Conservation (phyloP, 306 rosid genomes). For the Glycine soja region DNA sequence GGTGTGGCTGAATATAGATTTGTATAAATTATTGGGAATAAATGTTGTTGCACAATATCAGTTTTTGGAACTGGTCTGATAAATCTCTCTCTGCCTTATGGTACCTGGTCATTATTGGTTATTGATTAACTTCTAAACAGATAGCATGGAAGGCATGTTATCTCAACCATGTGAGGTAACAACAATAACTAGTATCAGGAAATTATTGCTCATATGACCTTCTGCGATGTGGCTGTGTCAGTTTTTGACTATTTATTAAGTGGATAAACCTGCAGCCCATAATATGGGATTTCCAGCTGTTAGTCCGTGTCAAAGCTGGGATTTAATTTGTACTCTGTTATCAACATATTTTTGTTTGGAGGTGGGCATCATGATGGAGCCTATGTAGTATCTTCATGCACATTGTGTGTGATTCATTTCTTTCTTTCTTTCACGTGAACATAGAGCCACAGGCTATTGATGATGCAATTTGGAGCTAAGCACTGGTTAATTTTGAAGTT, state of each 20-base stretch:
- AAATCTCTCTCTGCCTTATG: conserved; percentile 2
- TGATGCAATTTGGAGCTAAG: too few species aligned
- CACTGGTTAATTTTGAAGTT: conserved; percentile 17
- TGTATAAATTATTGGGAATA: conserved; percentile 7
- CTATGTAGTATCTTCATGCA: conserved; percentile 3
- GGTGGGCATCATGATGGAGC: conserved; percentile 10
- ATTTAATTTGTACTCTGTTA: not conserved
- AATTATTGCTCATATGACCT: not conserved
- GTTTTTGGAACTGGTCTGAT: conserved; percentile 13
- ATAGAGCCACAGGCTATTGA: not conserved
- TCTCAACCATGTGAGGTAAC: conserved; percentile 25
- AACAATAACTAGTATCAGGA: conserved; percentile 3
- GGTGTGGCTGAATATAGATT: conserved; percentile 25
- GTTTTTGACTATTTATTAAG: conserved; percentile 2
- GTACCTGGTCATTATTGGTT: not conserved
- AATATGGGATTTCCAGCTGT: conserved; percentile 10
- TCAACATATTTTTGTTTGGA: conserved; percentile 30
- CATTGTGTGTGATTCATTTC: conserved; percentile 37
- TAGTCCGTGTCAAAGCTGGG: conserved; percentile 28
- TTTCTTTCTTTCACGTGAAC: conserved; percentile 25
- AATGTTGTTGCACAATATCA: not conserved
- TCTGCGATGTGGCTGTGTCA: not conserved
- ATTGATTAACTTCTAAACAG: conserved; percentile 13
- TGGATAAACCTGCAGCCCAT: conserved; percentile 22
- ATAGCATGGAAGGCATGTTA: conserved; percentile 19